Base-by-base conservation (phyloP, 768 basidiomycete species). In the Mrakia gelida region DNA sequence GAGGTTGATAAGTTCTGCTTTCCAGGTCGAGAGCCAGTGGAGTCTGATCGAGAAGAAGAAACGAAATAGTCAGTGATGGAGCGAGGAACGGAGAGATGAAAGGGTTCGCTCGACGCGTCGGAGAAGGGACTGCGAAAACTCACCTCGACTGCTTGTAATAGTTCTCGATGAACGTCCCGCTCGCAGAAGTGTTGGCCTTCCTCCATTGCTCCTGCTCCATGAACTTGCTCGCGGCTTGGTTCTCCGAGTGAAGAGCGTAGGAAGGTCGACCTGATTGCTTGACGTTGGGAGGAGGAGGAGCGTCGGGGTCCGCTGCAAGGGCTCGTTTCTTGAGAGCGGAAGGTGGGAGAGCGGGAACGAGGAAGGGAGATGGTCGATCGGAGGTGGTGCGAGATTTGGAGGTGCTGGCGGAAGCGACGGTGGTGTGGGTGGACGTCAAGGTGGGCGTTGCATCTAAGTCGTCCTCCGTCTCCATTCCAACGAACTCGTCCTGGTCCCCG, bases 11-110 rank as follows among this genome's bases (percentile, higher is more conserved):
- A 98, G 87, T 81, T 98, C 95, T 0, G 92, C 88, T 84, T 98
- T 99, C 93, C 93, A 96, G 2, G 90, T 91, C 8, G 92, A 90
- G 16, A 99, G 85, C 82, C 95, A 92, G 81, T 99, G 97, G n/a
- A 99, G 86, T 1, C 97, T 91, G 32, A 92, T 1, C 4, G 15
- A 21, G 18, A 21, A 16, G 45, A 45, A 16, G 45, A 1, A 52
- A 10, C 11, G 38, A 38, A 13, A 21, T 52, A 5, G 16, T 52
- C 49, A 52, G 49, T 21, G 49, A 2, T 49, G 2, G 45, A 52
- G 49, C 18, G 3, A 21, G 15, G 45, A 45, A 16, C 11, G 11
- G 15, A 45, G 45, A 52, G 5, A 45, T 10, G 49, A 2, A 94
- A 11, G 30, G n/a, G 21, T 38, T 38, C 38, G 38, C 38, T 23